Evolutionary conservation across 164 flowering plant genomes (phyloP).

Genomic region (Magnolia officinalis): DNA sequence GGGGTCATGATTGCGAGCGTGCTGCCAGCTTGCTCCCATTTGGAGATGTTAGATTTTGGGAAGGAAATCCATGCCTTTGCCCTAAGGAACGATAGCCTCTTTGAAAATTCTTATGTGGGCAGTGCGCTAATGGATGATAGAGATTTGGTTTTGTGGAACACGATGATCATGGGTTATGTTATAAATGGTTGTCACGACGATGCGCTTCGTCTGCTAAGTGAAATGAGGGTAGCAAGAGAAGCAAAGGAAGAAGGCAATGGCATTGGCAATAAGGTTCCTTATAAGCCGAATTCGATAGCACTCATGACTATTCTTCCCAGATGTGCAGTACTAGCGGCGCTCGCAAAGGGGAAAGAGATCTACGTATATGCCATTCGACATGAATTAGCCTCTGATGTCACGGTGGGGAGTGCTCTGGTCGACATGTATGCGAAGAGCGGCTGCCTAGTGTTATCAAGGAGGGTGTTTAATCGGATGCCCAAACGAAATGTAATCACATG

Average conservation of each 20-base stretch:
- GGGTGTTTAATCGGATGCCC: constrained; percentile 56
- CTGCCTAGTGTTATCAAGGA: constrained; percentile 43
- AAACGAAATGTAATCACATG: constrained; percentile 61
- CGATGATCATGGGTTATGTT: constrained; percentile 72
- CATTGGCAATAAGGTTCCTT: constrained; percentile 7
- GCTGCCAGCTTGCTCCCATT: constrained; percentile 74
- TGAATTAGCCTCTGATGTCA: constrained; percentile 48
- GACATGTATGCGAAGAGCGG: constrained; percentile 88
- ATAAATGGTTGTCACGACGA: constrained; percentile 42
- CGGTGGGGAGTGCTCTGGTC: constrained; percentile 71
- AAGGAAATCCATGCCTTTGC: constrained; percentile 72
- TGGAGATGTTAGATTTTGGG: constrained; percentile 52
- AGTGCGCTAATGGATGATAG: constrained; percentile 64
- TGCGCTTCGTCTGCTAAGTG: constrained; percentile 49
- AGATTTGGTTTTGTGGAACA: constrained; percentile 81
- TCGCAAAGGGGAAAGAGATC: constrained; percentile 74
- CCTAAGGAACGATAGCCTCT: constrained; percentile 39
- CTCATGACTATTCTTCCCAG: constrained; percentile 81
- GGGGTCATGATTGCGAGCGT: constrained; percentile 68
- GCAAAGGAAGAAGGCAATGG: constrained; percentile 7
- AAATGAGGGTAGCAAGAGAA: constrained; percentile 40
- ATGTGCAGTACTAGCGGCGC: constrained; percentile 70
- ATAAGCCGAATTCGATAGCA: constrained; percentile 68
- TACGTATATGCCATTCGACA: constrained; percentile 68
- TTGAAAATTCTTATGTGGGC: constrained; percentile 51